Percentiles rank a stretch among this genome's conserved stretches.
These are phyloP conservation scores for Leptodontidium sp. DNA, from an alignment of 2,329 filamentous ascomycete species.

Conservation along the genomic window DNA sequence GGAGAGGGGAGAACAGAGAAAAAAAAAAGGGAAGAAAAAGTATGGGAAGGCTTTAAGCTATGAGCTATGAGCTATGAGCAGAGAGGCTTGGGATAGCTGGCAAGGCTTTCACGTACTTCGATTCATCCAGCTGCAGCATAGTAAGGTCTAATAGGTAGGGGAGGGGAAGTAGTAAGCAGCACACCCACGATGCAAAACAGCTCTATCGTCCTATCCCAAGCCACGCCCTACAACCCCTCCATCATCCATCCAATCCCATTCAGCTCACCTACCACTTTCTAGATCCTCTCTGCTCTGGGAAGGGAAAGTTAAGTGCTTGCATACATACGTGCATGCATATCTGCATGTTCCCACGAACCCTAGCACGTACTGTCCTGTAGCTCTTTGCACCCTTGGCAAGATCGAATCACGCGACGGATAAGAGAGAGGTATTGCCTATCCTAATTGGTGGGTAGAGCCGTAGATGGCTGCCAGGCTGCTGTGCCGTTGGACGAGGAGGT, in stretches of 20 bases:
- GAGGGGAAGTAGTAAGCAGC: neutral
- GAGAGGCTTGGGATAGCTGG: constrained; percentile 9
- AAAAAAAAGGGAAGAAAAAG: constrained; percentile 16
- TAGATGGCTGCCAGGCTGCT: neutral
- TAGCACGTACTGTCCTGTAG: neutral
- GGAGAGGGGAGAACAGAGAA: neutral
- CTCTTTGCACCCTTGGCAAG: neutral
- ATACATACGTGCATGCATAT: constrained; percentile 7
- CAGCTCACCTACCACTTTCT: neutral
- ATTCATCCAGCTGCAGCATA: neutral
- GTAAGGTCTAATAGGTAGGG: neutral
- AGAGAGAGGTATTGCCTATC: neutral
- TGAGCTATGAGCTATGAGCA: constrained; percentile 2
- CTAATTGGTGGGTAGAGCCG: neutral
- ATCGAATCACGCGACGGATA: constrained; percentile 10
- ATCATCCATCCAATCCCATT: neutral
- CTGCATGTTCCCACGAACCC: neutral
- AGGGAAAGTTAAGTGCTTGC: constrained; percentile 2
- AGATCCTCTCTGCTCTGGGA: neutral
- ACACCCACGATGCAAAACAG: neutral
- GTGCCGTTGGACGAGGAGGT: neutral
- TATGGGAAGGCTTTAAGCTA: constrained; percentile 5
- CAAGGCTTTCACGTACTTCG: constrained; percentile 2
- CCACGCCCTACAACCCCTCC: neutral
- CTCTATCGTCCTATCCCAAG: neutral